phyloP scores from a whole-genome alignment of 768 basidiomycete species.

The Pisolithus marmoratus region DNA sequence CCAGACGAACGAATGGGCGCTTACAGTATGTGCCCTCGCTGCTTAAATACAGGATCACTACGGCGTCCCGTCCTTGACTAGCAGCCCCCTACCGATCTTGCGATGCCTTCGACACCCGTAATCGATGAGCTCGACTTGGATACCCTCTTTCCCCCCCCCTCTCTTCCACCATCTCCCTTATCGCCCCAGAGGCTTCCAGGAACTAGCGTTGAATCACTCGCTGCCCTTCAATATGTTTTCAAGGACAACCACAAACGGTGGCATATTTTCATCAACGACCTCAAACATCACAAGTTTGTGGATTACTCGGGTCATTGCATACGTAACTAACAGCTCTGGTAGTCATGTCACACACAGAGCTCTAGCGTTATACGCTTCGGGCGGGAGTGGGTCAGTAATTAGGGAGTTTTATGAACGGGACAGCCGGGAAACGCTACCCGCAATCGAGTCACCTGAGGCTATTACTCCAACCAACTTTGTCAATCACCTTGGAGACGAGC shows the following conservation, averaged over 20 bases:
- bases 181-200: slow-evolving; percentile 8
- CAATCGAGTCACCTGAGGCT: slow-evolving; percentile 16
- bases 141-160: slow-evolving; percentile 3
- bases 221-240: slow-evolving; percentile 28
- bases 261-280: slow-evolving; percentile 46
- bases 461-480: slow-evolving; percentile 21
- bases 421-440: slow-evolving; percentile 15
- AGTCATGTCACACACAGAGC: slow-evolving; percentile 27
- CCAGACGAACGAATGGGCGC: no score
- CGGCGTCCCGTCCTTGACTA: no score
- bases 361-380: slow-evolving; percentile 24
- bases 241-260: slow-evolving; percentile 43
- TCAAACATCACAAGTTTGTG: slow-evolving; percentile 46
- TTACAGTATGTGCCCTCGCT: no score
- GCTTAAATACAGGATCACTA: no score
- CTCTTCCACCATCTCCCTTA: not conserved
- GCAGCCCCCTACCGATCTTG: no score
- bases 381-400: slow-evolving; percentile 17
- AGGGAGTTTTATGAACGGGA: slow-evolving; percentile 23
- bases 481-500: slow-evolving; percentile 21
- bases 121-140: not conserved
- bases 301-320: not conserved
- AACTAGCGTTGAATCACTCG: slow-evolving; percentile 22
- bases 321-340: not conserved
- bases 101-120: not conserved